Base-by-base conservation (phyloP, 306 rosid genomes). In the Casuarina glauca region DNA sequence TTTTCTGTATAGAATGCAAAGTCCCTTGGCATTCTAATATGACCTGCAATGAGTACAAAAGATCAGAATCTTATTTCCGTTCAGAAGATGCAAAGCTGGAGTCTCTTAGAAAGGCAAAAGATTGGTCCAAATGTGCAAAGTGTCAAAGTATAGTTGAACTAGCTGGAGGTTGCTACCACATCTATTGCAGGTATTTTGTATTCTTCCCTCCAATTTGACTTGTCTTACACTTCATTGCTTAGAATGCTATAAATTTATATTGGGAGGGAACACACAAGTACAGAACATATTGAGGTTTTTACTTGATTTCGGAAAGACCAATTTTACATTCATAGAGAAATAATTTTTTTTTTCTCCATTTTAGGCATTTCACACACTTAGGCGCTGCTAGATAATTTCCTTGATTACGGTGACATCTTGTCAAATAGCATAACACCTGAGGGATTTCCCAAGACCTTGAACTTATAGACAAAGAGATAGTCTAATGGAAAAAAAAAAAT, bases 111-210 rank as follows among this genome's bases (percentile, higher is more conserved):
- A 44, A 69, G 42, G 38, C 3, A 3, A 78, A 75, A 17, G 60
- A 19, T 20, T 87, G 94, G 94, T 84, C 85, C 46, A 86, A 78
- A 76, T 90, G 94, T 79, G 81, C 77, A 67, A 87, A 87, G 82
- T 90, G 90, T 81, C 80, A 57, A 62, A 83, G 80, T 52, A 72
- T 90, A 84, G 75, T 87, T 80, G 94, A 90, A 79, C 90, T 90
- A 54, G 50, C 85, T 39, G 89, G 82, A 78, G 94, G 94, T 64
- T 90, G 94, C 78, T 80, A 78, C 76, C 90, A 90, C 77, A 90
- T 87, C 75, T 84, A 86, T 38, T 87, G 91, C 93, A 90, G 90
- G 93, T 90, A 76, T 16, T 26, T 9, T 42, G 32, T 46, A 32
- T 69, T 46, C 45, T 4, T 60, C 43, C 15, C 5, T 75, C 49